Evolutionary conservation across 495 filamentous ascomycete species (phyloP).

Genomic region (Penicillium flavigenum): DNA sequence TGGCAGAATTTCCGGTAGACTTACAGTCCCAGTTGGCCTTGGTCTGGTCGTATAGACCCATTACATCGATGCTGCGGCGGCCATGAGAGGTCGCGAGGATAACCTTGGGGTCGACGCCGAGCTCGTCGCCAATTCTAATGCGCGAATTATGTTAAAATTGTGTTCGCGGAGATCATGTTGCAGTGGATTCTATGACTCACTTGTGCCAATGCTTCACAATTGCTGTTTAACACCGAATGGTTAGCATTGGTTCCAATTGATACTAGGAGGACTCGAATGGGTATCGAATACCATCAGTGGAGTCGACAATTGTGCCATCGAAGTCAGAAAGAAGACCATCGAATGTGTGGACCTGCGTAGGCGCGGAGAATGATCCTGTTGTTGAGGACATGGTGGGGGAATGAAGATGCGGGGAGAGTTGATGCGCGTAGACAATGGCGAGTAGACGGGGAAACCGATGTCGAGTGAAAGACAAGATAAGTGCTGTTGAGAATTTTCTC

Average conservation of each 20-base stretch:
- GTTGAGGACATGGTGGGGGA: constrained; percentile 36
- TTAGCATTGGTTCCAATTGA: constrained; percentile 12
- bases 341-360: constrained; percentile 61
- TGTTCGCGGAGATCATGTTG: not conserved
- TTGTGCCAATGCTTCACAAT: constrained; percentile 91
- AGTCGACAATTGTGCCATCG: constrained; percentile 62
- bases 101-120: constrained; percentile 75
- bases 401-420: constrained; percentile 12
- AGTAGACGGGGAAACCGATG: constrained; percentile 2
- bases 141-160: not conserved
- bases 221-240: constrained; percentile 48
- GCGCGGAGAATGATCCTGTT: constrained; percentile 55
- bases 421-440: constrained; percentile 3
- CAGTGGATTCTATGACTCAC: constrained; percentile 45
- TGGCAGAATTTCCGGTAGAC: constrained; percentile 29
- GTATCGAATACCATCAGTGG: constrained; percentile 39
- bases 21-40: constrained; percentile 90
- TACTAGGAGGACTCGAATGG: not conserved
- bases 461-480: not conserved
- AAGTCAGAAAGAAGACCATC: constrained; percentile 88
- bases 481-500: not conserved
- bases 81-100: constrained; percentile 91
- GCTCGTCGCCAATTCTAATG: constrained; percentile 71
- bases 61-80: constrained; percentile 76
- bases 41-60: constrained; percentile 69